A percentile compares a stretch with the other conserved stretches of the same genome.
Evolutionary conservation across 805 yeast species (phyloP).

Genomic region (Helenozyma baotianmanensis): DNA sequence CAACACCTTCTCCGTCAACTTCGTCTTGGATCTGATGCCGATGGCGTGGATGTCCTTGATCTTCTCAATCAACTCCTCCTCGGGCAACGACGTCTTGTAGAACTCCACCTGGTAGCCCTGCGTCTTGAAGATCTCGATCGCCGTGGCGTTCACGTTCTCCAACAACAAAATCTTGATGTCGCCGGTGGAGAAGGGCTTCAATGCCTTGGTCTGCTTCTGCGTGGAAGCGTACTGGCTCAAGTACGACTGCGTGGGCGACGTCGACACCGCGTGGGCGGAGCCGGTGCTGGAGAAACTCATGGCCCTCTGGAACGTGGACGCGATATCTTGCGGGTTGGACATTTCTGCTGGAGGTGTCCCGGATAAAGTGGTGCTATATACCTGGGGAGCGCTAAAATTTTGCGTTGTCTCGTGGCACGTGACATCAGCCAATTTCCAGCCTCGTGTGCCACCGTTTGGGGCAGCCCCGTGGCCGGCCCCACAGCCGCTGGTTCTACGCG

Average conservation of each 20-base stretch:
- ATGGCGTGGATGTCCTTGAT: constrained; percentile 92
- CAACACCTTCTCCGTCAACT: constrained; percentile 72
- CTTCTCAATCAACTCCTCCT: constrained; percentile 91
- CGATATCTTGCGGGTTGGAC: constrained; percentile 69
- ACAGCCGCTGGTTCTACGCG: too few relatives aligned
- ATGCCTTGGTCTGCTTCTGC: constrained; percentile 56
- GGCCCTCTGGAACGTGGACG: constrained; percentile 51
- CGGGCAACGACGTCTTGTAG: constrained; percentile 82
- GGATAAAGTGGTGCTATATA: too few relatives aligned
- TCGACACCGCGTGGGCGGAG: constrained; percentile 65
- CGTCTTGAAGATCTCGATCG: constrained; percentile 72
- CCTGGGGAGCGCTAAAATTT: too few relatives aligned
- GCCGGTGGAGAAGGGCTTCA: constrained; percentile 93
- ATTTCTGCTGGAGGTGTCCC: constrained; percentile 28
- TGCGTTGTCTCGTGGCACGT: too few relatives aligned
- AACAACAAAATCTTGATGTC: constrained; percentile 87
- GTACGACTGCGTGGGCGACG: constrained; percentile 78
- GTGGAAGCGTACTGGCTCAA: constrained; percentile 50
- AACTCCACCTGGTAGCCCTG: constrained; percentile 98
- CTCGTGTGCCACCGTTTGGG: too few relatives aligned
- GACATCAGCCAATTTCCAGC: constrained; percentile 2
- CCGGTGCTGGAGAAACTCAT: constrained; percentile 42
- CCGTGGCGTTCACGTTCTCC: constrained; percentile 92
- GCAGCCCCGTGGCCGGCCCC: too few relatives aligned
- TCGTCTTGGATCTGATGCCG: constrained; percentile 97